Evolutionary conservation across 139 green algal genomes (phyloP).

Genomic region (Ettlia oleoabundans): DNA sequence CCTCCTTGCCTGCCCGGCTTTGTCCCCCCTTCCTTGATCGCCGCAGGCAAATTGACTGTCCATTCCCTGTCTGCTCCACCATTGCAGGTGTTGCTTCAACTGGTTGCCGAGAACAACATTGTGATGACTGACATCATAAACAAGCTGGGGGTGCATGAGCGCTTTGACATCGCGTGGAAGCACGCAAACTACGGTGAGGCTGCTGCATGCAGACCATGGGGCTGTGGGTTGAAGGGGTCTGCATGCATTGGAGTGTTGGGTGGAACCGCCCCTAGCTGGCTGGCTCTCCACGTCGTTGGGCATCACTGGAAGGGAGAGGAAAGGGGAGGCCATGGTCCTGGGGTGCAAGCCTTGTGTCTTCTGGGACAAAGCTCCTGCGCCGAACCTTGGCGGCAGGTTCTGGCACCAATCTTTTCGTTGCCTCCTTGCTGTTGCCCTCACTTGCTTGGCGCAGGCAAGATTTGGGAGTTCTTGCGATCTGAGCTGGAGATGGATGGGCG

Average conservation of each 20-base stretch:
- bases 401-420: no score
- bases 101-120: slow-evolving; percentile 72
- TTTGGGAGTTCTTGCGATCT: slow-evolving; percentile 56
- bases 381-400: no score
- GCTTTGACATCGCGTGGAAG: slow-evolving; percentile 70
- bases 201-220: background rate
- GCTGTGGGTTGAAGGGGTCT: no score
- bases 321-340: no score
- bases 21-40: background rate
- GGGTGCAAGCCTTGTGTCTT: no score
- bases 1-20: background rate
- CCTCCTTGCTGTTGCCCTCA: no score
- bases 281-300: no score
- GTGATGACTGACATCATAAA: slow-evolving; percentile 72
- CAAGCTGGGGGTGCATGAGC: slow-evolving; percentile 67
- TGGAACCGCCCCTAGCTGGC: no score
- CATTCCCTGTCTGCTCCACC: background rate
- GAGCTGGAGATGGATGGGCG: slow-evolving; percentile 71
- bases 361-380: no score
- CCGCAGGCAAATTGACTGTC: background rate
- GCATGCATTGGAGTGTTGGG: no score
- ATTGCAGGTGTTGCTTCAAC: slow-evolving; percentile 44
- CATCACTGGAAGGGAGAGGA: no score
- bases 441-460: slow-evolving; percentile 20
- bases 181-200: slow-evolving; percentile 52